Evolutionary conservation across 139 green algal genomes (phyloP).

Genomic region (Closterium sp.): DNA sequence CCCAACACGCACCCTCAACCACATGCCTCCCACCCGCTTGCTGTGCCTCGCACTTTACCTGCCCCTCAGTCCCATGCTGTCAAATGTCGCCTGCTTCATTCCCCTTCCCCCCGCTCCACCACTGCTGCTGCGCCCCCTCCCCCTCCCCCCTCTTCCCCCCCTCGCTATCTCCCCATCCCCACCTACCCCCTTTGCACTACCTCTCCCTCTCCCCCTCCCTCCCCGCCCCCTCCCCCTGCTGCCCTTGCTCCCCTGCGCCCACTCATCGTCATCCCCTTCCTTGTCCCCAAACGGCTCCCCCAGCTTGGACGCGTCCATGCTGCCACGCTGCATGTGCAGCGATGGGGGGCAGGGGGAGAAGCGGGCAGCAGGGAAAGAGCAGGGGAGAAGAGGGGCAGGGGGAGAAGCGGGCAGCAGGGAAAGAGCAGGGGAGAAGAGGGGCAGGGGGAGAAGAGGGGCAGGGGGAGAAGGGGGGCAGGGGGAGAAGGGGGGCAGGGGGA

Average conservation of each 20-base stretch:
- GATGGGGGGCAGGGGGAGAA: no score
- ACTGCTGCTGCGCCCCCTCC: neutral
- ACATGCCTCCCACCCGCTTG: no score
- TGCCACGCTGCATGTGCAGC: neutral
- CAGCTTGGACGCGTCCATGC: neutral
- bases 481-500: neutral
- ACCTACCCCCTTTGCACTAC: neutral
- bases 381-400: neutral
- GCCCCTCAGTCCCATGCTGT: neutral
- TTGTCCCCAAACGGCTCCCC: no score
- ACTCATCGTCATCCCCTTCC: neutral
- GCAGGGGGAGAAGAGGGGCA: neutral
- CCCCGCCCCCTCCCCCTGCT: neutral
- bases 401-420: neutral
- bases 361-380: no score
- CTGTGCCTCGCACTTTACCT: neutral
- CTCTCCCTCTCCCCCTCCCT: neutral
- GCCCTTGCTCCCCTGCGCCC: neutral
- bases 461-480: no score
- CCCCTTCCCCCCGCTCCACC: neutral
- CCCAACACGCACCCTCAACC: no score
- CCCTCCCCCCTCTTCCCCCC: neutral
- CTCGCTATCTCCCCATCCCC: neutral
- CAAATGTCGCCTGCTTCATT: neutral
- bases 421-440: no score